Base-by-base conservation (phyloP, 129 eudicot genomes). In the Ambrosia trifida region DNA sequence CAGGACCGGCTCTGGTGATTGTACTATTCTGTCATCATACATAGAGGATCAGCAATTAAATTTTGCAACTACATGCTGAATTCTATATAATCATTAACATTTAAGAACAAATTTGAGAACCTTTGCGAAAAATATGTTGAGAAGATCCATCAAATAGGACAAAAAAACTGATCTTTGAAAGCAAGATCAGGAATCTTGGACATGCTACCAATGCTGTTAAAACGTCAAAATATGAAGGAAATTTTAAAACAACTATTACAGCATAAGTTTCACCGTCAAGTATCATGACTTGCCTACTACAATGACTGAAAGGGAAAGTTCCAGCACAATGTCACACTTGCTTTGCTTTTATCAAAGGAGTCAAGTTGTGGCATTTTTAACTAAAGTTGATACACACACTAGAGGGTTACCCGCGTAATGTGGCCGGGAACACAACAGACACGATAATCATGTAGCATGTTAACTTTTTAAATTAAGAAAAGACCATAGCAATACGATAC, bases 71-170 rank as follows among this genome's bases (percentile, higher is more conserved):
- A 65, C 54, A 11, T 65, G 30, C 70, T 65, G 53, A 66, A 20
- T 28, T 31, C 41, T 31, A 12, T 7, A 59, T 28, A 3, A 20
- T 59, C 17, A 12, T 31, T 7, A 58, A 28, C 11, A 11, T 30
- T 3, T 11, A 4, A 58, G 7, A 51, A 51, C 57, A 16, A 51
- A 12, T 30, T 11, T 20, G n/a, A 30, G 33, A 59, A 31, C 32
- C 3, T 5, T 13, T 11, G 18, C 1, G 13, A 6, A 11, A 59
- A 11, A 6, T 30, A 11, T 59, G 35, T 36, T 8, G 75, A 32
- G 44, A 70, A 53, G 75, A 30, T 66, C 75, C 64, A 70, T 13
- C 54, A 70, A 70, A 70, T 53, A 56, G 43, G 75, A 70, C 75
- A 40, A 70, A 70, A 70, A 54, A 54, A 66, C 33, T 64, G 38